Evolutionary conservation across 495 filamentous ascomycete genomes (phyloP).

Genomic region (Talaromyces proteolyticus): DNA sequence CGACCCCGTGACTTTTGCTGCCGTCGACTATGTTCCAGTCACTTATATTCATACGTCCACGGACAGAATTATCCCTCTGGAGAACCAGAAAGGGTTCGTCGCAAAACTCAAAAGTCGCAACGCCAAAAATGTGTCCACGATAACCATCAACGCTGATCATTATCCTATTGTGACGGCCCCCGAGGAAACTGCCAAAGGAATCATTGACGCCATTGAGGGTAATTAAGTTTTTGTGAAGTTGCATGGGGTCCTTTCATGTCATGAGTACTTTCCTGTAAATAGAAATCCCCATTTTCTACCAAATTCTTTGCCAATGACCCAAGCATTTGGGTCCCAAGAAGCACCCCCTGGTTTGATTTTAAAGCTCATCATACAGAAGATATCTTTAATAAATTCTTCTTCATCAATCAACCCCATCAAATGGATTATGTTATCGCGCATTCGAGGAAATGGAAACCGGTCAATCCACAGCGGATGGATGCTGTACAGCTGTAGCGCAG

Average conservation of each 20-base stretch:
- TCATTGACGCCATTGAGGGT: not conserved
- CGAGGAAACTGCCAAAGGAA: not conserved
- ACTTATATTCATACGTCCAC: not conserved
- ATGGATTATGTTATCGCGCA: constrained; percentile 12
- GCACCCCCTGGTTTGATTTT: not conserved
- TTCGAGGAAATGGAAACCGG: constrained; percentile 10
- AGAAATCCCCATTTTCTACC: constrained; percentile 1
- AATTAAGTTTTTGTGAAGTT: not conserved
- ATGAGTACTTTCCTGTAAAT: not conserved
- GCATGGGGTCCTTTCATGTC: too few relatives aligned
- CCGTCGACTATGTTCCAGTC: constrained; percentile 2
- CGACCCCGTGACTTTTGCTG: not conserved
- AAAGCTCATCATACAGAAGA: constrained; percentile 3
- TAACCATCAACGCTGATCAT: not conserved
- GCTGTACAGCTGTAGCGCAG: constrained; percentile 6
- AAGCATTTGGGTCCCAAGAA: constrained; percentile 4
- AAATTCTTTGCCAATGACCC: constrained; percentile 1
- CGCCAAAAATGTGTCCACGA: constrained; percentile 3
- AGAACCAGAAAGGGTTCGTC: not conserved
- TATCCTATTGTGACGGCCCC: not conserved
- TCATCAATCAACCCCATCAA: constrained; percentile 9
- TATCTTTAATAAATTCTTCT: not conserved
- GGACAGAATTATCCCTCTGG: constrained; percentile 1
- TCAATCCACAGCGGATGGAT: constrained; percentile 12
- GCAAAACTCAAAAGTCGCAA: not conserved